Evolutionary conservation across 139 green algal genomes (phyloP).

Genomic region (Asterochloris sp.): DNA sequence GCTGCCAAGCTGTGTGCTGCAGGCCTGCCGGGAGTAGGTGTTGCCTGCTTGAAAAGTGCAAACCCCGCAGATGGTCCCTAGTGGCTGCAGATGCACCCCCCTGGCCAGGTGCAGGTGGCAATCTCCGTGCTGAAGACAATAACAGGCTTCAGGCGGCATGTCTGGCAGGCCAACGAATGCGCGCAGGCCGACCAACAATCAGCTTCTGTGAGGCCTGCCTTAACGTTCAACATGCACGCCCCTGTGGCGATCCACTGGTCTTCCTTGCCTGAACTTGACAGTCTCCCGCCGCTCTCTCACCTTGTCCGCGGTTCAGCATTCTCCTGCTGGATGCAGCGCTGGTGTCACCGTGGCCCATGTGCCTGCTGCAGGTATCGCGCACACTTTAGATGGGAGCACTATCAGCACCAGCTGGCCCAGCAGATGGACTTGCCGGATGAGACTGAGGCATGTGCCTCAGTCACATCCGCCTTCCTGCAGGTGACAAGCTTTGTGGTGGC

Average conservation of each 20-base stretch:
- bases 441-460: constrained; percentile 88
- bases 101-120: too few species aligned
- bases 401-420: constrained; percentile 42
- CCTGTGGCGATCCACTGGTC: background rate
- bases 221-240: background rate
- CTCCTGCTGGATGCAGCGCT: background rate
- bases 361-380: constrained; percentile 12
- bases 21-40: too few species aligned
- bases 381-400: constrained; percentile 89
- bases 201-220: constrained; percentile 74
- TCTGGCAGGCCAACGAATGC: too few species aligned
- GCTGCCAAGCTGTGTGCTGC: too few species aligned
- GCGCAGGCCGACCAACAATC: constrained; percentile 83
- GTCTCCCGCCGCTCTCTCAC: background rate
- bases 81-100: too few species aligned
- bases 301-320: background rate
- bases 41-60: too few species aligned
- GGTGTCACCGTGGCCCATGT: background rate
- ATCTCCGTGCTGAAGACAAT: too few species aligned
- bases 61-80: too few species aligned
- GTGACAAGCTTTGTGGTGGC: constrained; percentile 4
- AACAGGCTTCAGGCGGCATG: too few species aligned
- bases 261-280: background rate
- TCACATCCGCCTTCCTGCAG: constrained; percentile 91
- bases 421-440: constrained; percentile 52